These are phyloP conservation scores for Solanum neorickii DNA, from an alignment of 257 asterid genomes.

Conservation along the genomic window DNA sequence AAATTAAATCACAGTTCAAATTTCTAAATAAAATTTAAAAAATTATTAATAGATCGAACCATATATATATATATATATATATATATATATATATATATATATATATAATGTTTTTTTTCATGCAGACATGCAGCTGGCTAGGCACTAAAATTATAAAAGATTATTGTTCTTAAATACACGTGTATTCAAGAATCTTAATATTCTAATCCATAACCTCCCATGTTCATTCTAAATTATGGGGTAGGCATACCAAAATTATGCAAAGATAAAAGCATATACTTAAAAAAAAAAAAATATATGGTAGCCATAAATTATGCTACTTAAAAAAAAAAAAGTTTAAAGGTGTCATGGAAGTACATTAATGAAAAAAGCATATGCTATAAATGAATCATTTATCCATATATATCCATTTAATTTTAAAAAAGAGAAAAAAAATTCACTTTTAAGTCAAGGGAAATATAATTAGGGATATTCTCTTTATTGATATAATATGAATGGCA, in stretches of 20 bases:
- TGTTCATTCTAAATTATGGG: neutral
- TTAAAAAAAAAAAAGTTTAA: neutral
- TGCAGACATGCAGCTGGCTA: neutral
- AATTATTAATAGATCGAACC: neutral
- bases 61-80: neutral
- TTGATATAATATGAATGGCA: neutral
- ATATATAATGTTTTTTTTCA: neutral
- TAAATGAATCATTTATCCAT: neutral
- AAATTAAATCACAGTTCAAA: accelerated
- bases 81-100: neutral
- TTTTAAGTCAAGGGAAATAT: neutral
- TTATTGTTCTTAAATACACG: neutral
- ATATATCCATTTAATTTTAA: neutral
- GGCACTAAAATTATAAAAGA: neutral
- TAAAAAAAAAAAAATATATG: neutral
- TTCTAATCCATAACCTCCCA: neutral
- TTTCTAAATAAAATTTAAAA: neutral
- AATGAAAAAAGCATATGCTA: neutral
- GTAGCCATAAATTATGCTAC: neutral
- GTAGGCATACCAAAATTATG: neutral
- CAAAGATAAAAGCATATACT: neutral
- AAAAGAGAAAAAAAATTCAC: neutral
- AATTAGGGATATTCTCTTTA: neutral
- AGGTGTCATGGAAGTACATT: neutral
- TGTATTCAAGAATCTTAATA: neutral